These are phyloP conservation scores for Abrus precatorius DNA, from an alignment of 306 rosid genomes.

Conservation along the genomic window DNA sequence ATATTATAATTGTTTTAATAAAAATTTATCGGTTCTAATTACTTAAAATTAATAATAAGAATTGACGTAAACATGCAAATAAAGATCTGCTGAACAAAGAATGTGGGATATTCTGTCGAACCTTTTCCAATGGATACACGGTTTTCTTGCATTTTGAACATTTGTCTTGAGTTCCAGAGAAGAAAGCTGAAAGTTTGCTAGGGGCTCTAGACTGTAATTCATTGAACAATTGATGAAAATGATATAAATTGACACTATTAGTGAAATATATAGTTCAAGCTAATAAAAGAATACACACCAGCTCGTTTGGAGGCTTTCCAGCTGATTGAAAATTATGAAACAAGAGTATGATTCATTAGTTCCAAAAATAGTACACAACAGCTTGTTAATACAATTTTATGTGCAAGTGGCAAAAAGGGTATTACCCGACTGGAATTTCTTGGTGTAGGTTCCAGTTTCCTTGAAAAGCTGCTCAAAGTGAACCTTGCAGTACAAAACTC, in stretches of 20 bases:
- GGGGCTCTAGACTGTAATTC: slow-evolving; percentile 62
- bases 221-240: slow-evolving; percentile 3
- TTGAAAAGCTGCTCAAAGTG: slow-evolving; percentile 78
- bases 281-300: slow-evolving; percentile 49
- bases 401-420: not conserved
- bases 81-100: no score
- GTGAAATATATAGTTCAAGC: no score
- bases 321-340: slow-evolving; percentile 55
- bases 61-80: no score
- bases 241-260: not conserved
- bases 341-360: slow-evolving; percentile 35
- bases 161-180: slow-evolving; percentile 91
- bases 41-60: no score
- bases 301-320: slow-evolving; percentile 56
- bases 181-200: slow-evolving; percentile 70
- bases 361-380: not conserved
- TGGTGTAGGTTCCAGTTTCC: slow-evolving; percentile 56
- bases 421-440: slow-evolving; percentile 59
- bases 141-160: slow-evolving; percentile 82
- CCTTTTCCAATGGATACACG: slow-evolving; percentile 86
- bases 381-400: not conserved
- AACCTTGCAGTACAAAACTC: slow-evolving; percentile 75
- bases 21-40: no score
- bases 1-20: no score
- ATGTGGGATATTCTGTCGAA: not conserved